These are phyloP conservation scores for Glarea lozoyensis DNA, from an alignment of 495 filamentous ascomycete genomes.

Conservation along the genomic window DNA sequence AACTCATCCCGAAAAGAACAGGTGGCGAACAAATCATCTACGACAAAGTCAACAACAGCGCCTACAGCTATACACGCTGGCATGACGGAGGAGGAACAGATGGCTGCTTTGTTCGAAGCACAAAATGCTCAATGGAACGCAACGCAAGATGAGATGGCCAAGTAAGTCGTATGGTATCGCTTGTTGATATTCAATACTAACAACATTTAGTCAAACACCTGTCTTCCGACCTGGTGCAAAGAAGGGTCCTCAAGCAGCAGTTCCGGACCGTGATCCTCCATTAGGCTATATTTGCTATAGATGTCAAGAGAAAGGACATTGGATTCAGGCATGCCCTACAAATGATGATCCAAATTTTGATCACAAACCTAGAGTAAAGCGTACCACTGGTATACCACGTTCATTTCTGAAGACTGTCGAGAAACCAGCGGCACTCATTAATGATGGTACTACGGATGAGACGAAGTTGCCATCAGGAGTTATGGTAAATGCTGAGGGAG, in stretches of 20 bases:
- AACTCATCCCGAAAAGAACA: slow-evolving; percentile 63
- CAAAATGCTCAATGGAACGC: slow-evolving; percentile 80
- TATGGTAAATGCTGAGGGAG: slow-evolving; percentile 95
- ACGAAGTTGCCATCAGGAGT: slow-evolving; percentile 71
- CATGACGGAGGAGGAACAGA: slow-evolving; percentile 83
- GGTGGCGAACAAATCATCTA: slow-evolving; percentile 26
- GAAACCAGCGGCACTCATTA: slow-evolving; percentile 66
- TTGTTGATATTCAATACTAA: slow-evolving; percentile 27
- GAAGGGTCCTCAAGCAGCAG: slow-evolving; percentile 57
- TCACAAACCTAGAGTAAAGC: slow-evolving; percentile 79
- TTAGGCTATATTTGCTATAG: slow-evolving; percentile 93
- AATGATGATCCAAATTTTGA: slow-evolving; percentile 96
- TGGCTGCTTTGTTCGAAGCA: slow-evolving; percentile 79
- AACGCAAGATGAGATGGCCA: slow-evolving; percentile 85
- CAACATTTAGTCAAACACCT: slow-evolving; percentile 36
- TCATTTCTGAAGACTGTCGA: slow-evolving; percentile 91
- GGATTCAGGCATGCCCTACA: slow-evolving; percentile 95
- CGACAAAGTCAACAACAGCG: slow-evolving; percentile 22
- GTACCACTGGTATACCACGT: slow-evolving; percentile 90
- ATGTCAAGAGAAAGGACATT: slow-evolving; percentile 97
- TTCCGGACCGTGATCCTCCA: slow-evolving; percentile 84
- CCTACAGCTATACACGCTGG: slow-evolving; percentile 52
- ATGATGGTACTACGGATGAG: slow-evolving; percentile 68
- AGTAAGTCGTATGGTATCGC: slow-evolving; percentile 50
- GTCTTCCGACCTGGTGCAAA: slow-evolving; percentile 43